Evolutionary conservation across 805 yeast genomes (phyloP), one percentile per base, ranked within the genome.

Genomic region (Metschnikowia dekortorum): DNA sequence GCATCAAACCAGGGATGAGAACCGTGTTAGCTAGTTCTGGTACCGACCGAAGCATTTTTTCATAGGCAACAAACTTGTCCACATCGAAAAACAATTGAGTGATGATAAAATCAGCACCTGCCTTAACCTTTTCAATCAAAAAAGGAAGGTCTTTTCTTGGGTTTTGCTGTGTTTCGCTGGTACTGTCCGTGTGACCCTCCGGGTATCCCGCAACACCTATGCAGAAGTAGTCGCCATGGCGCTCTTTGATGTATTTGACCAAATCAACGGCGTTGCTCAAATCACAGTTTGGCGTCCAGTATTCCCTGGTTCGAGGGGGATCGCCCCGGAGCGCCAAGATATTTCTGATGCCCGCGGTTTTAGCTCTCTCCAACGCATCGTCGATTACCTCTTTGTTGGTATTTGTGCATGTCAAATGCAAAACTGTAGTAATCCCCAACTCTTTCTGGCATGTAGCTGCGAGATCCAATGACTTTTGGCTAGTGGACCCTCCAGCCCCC

Each of bases 401-500:
- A 66, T 94, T 94, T 8, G 99, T 95, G 69, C 99, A 94, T 0
- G 99, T 94, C 66, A 94, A 73, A 66, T 94, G 99, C 71, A 95
- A 77, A 57, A 96, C 91, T 0, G 96, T 89, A 3, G 97, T 89
- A n/a, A 92, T 70, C 3, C 85, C 85, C 51, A 91, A 74, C 44
- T 84, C 89, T 42, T 78, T 70, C 60, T 87, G 89, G 58, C 95
- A 85, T 2, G 87, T 78, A 26, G 81, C 73, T 1, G 97, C 96
- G 51, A 94, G 74, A 40, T 88, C 92, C 51, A 94, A 67, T 0
- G 97, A 88, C 70, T 89, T 90, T 44, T 81, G 85, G 43, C 92
- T 82, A 8, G 97, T 89, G 5, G 96, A 83, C 2, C 99, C 99
- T 38, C 98, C 98, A 5, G 99, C 98, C 33, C 98, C 99, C 97